Percentiles rank a stretch among this genome's conserved stretches.
Conservation (phyloP, 177 flowering plant genomes). For the Vitis hybrid region DNA sequence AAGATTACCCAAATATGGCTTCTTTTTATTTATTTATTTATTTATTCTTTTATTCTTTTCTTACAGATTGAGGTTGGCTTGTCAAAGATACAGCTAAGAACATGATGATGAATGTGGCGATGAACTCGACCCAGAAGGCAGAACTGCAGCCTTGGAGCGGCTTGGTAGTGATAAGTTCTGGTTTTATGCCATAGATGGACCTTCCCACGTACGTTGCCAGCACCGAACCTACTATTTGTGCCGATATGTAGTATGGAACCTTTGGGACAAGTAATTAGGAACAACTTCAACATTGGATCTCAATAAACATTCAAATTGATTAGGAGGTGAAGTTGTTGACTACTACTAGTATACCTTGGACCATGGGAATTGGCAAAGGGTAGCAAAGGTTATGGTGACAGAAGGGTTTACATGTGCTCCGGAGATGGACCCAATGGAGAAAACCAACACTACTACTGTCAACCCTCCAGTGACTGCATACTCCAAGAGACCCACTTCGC, state of each 20-base stretch:
- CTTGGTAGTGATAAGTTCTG: too few species aligned
- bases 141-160: slow-evolving; percentile 16
- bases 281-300: too few species aligned
- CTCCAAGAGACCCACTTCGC: slow-evolving; percentile 57
- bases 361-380: neutral
- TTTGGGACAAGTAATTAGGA: too few species aligned
- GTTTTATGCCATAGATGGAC: too few species aligned
- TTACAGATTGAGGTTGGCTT: slow-evolving; percentile 40
- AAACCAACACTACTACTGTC: slow-evolving; percentile 50
- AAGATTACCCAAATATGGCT: too few species aligned
- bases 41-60: neutral
- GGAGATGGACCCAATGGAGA: slow-evolving; percentile 71
- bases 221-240: too few species aligned
- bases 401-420: slow-evolving; percentile 89
- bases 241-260: too few species aligned
- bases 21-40: too few species aligned
- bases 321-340: too few species aligned
- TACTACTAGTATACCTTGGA: too few species aligned
- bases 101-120: slow-evolving; percentile 64
- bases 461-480: slow-evolving; percentile 72
- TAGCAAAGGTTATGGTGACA: slow-evolving; percentile 68
- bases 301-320: too few species aligned
- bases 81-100: slow-evolving; percentile 57
- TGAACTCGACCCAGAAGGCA: slow-evolving; percentile 78
- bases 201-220: too few species aligned